These are phyloP conservation scores for Phyllosticta capitalensis DNA, from an alignment of 2,329 filamentous ascomycete genomes.

Conservation along the genomic window DNA sequence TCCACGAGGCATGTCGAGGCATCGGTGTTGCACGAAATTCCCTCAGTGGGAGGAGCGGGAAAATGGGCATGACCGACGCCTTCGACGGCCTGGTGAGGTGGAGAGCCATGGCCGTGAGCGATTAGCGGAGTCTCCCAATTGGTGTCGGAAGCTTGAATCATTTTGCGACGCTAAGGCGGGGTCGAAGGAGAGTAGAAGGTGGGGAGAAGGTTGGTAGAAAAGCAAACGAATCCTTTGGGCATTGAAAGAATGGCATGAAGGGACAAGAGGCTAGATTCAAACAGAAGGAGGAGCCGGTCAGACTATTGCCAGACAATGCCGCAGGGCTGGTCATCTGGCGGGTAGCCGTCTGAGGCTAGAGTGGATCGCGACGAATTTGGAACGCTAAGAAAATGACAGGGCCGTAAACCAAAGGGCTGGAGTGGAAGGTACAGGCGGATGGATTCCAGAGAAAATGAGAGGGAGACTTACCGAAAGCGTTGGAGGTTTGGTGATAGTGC, in stretches of 20 bases:
- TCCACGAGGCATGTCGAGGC: background rate
- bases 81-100: background rate
- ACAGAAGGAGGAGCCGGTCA: background rate
- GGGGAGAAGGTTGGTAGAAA: background rate
- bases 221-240: background rate
- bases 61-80: background rate
- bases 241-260: background rate
- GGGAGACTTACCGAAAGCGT: conserved; percentile 6
- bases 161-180: background rate
- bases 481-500: background rate
- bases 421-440: background rate
- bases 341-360: background rate
- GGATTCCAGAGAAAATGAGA: too few relatives aligned
- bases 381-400: background rate
- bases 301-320: background rate
- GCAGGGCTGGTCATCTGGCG: background rate
- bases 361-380: background rate
- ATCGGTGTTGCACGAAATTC: background rate
- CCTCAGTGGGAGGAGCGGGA: background rate
- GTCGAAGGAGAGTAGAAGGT: background rate
- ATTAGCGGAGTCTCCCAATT: conserved; percentile 4
- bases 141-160: background rate
- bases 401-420: background rate
- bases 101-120: conserved; percentile 3
- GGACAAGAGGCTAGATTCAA: background rate